Base-by-base conservation (phyloP, 805 yeast genomes). In the Ogataea minuta region DNA sequence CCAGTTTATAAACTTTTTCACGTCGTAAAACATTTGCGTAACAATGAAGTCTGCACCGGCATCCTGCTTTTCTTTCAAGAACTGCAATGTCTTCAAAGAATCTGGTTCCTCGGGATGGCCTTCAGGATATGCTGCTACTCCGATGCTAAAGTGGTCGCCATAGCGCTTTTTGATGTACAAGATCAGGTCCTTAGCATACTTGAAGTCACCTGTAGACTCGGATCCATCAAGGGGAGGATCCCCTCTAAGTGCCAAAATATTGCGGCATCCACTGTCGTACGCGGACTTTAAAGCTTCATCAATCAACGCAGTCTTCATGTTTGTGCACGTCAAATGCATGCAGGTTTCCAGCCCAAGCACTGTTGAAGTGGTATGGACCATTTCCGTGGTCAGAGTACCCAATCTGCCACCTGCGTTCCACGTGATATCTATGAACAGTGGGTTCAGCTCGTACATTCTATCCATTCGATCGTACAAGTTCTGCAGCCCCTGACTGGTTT, bases 381-480 rank as follows among this genome's bases (percentile, higher is more conserved):
- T 82, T 50, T 93, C 98, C 24, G 89, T 84, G 16, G 99, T 89
- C 48, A 89, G 67, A 29, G 79, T 78, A 5, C 95, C 81, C 34
- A 84, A 65, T 33, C 95, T 74, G 5, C 98, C 98, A 28, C 99
- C 99, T 3, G 99, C 99, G 57, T 91, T 91, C 99, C 99, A 93
- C 1, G 99, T 93, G 48, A 93, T 85, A 59, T 93, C 99, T 43
- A 93, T 81, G 63, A 93, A 93, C 48, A 85, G 79, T 2, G 99
- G 99, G 48, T 81, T 81, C 53, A 88, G 71, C 49, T 85, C 87
- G 63, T 86, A 88, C 99, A 93, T 93, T 62, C 96, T 78, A 59
- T 93, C 98, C 90, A 93, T 91, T 59, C 99, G 75, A 62, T 93
- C 98, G 67, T 90, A 91, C 43, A 93, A 71, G 60, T 93, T 93